A percentile compares a stretch with the other conserved stretches of the same genome.
These are phyloP conservation scores for Inosperma sp. DNA, from an alignment of 768 basidiomycete genomes.

Conservation along the genomic window DNA sequence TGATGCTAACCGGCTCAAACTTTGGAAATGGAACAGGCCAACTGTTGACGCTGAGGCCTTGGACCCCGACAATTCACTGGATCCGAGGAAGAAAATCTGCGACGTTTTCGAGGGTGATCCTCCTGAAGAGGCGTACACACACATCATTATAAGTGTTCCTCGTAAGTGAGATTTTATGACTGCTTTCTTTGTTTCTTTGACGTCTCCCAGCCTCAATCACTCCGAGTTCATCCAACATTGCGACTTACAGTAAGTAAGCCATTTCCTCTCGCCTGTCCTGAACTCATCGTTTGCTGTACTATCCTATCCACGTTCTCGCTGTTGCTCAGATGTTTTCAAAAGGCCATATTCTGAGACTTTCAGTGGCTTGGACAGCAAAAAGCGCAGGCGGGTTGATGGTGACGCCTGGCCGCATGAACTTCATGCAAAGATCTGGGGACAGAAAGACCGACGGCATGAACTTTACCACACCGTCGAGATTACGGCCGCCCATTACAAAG, in stretches of 20 bases:
- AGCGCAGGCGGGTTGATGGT: background rate
- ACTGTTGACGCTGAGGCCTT: too few species aligned
- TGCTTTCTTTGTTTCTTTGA: too few species aligned
- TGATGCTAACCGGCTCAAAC: too few species aligned
- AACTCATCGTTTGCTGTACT: background rate
- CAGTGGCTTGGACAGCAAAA: background rate
- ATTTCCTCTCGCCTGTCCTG: background rate
- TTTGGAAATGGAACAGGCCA: too few species aligned
- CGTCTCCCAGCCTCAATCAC: conserved; percentile 1
- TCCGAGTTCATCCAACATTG: background rate
- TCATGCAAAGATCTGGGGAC: background rate
- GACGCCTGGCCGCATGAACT: background rate
- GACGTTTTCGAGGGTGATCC: too few species aligned
- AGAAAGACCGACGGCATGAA: background rate
- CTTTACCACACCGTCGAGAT: conserved; percentile 1
- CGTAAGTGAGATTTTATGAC: too few species aligned
- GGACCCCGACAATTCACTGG: too few species aligned
- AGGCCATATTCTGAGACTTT: background rate
- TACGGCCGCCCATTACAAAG: background rate
- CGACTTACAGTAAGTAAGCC: background rate
- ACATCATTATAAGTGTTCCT: too few species aligned
- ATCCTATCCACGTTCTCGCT: too few species aligned
- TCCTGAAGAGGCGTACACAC: too few species aligned
- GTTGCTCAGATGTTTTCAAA: background rate
- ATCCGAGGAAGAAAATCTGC: too few species aligned